Percentiles rank a stretch among this genome's conserved stretches.
phyloP scores from a whole-genome alignment of 75 land plant genomes.

The Cupressus sempervirens region DNA sequence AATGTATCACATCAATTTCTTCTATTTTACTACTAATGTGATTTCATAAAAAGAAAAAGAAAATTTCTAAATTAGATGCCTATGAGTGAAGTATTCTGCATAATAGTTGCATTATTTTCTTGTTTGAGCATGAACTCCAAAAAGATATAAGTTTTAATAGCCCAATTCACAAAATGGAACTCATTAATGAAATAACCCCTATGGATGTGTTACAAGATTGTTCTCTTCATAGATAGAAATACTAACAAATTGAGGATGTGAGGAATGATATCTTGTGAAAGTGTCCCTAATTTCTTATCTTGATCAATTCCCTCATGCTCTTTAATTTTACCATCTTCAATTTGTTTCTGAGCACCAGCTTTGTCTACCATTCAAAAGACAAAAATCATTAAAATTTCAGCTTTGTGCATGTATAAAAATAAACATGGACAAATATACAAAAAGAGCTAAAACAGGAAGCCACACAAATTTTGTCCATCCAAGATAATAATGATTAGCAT shows the following conservation, averaged over 20 bases:
- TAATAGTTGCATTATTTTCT: neutral
- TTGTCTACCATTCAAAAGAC: neutral
- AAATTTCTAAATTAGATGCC: neutral
- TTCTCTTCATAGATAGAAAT: neutral
- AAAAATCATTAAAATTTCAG: neutral
- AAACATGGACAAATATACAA: neutral
- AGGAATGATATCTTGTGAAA: constrained; percentile 43
- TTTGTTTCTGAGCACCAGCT: neutral
- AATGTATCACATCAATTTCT: neutral
- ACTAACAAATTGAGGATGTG: constrained; percentile 68
- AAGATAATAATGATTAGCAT: neutral
- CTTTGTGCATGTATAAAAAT: neutral
- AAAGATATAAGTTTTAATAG: neutral
- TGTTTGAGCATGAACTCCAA: neutral
- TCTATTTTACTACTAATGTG: neutral
- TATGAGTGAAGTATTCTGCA: neutral
- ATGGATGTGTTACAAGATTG: neutral
- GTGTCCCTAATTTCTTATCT: constrained; percentile 20
- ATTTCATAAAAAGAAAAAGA: neutral
- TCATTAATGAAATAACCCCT: neutral
- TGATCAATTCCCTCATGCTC: neutral
- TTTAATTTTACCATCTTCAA: neutral
- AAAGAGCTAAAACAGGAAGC: neutral
- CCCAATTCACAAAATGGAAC: neutral
- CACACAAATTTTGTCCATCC: neutral